These are phyloP conservation scores for Nicotiana tomentosiformis DNA, from an alignment of 257 asterid genomes.

Conservation along the genomic window DNA sequence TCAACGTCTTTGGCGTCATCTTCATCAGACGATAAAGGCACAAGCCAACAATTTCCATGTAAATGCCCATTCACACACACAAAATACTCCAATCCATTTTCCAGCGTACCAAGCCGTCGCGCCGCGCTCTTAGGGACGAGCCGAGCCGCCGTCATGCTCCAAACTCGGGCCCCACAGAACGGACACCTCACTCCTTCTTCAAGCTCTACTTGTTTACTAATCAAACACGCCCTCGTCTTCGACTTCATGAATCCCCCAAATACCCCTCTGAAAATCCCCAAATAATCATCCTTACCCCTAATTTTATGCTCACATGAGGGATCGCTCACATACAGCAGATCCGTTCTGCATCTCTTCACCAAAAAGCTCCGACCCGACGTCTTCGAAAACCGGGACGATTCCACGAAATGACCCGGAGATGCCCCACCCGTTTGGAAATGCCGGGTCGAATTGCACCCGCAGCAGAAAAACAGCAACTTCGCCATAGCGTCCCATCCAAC, in stretches of 20 bases:
- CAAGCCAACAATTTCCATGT: slow-evolving; percentile 76
- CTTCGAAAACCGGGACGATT: slow-evolving; percentile 64
- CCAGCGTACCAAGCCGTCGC: slow-evolving; percentile 55
- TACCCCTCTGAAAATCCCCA: slow-evolving; percentile 74
- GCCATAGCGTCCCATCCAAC: slow-evolving; percentile 81
- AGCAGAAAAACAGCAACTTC: slow-evolving; percentile 66
- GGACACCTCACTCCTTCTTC: slow-evolving; percentile 57
- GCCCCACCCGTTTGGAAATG: slow-evolving; percentile 29
- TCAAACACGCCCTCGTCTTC: slow-evolving; percentile 58
- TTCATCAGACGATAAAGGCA: slow-evolving; percentile 48
- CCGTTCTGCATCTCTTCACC: slow-evolving; percentile 46
- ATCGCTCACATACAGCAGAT: slow-evolving; percentile 70
- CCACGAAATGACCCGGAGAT: slow-evolving; percentile 51
- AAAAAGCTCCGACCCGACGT: slow-evolving; percentile 79
- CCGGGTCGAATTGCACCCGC: slow-evolving; percentile 59
- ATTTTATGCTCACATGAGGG: slow-evolving; percentile 62
- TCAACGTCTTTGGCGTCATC: slow-evolving; percentile 7
- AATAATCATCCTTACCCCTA: slow-evolving; percentile 29
- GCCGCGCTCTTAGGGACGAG: slow-evolving; percentile 60
- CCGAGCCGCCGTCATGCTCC: slow-evolving; percentile 85
- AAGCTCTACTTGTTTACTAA: slow-evolving; percentile 37
- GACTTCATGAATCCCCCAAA: slow-evolving; percentile 57
- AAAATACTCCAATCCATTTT: slow-evolving; percentile 62
- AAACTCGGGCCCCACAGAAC: slow-evolving; percentile 66
- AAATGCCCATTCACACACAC: slow-evolving; percentile 83